These are phyloP conservation scores for Globisporangium apiculatum DNA, from an alignment of 352 stramenopile species.

Conservation along the genomic window DNA sequence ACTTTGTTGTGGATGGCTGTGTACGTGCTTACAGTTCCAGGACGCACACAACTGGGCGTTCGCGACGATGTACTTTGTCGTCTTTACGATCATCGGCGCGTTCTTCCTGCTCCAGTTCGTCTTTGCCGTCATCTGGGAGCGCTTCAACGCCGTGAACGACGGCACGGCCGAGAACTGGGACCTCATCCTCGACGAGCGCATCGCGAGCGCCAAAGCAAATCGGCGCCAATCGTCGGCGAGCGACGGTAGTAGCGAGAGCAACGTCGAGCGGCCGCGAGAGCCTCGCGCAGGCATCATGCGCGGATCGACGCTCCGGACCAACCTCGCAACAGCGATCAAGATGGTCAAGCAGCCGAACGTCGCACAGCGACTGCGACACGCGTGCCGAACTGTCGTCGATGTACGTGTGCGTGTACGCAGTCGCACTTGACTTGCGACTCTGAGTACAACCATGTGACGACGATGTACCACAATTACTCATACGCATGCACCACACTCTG, in stretches of 20 bases:
- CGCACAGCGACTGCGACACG: constrained; percentile 10
- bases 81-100: constrained; percentile 68
- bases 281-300: too few species aligned
- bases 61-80: constrained; percentile 62
- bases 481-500: background rate
- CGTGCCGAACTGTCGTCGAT: constrained; percentile 16
- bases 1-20: too few species aligned
- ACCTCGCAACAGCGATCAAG: constrained; percentile 13
- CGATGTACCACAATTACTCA: background rate
- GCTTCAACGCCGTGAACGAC: constrained; percentile 39
- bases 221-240: too few species aligned
- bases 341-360: constrained; percentile 15
- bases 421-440: background rate
- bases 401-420: constrained; percentile 4
- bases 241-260: background rate
- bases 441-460: too few species aligned
- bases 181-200: constrained; percentile 22
- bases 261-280: background rate
- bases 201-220: constrained; percentile 12
- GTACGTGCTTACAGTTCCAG: constrained; percentile 15
- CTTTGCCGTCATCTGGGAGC: constrained; percentile 73
- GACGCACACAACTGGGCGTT: constrained; percentile 30
- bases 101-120: constrained; percentile 84
- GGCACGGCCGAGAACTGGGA: constrained; percentile 31
- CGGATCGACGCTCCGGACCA: constrained; percentile 3